Evolutionary conservation across 495 filamentous ascomycete species (phyloP), one percentile per base, ranked within the genome.

Genomic region (Chaetomium tenue): DNA sequence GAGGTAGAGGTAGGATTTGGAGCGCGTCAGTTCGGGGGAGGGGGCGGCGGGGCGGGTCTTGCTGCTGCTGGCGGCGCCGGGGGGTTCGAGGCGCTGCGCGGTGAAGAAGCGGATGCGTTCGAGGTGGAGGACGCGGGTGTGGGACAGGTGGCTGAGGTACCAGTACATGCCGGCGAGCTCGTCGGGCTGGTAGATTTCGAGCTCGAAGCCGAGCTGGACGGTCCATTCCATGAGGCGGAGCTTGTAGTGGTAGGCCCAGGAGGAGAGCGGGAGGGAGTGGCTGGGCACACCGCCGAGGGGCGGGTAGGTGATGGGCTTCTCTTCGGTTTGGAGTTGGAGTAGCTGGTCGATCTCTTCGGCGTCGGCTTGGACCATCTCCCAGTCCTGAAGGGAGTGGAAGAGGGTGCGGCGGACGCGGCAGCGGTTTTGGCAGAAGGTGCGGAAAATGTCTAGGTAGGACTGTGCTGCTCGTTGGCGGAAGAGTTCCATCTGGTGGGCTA

Each of bases 131-230:
- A 79, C 76, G n/a, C 83, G 79, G 0, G 81, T 82, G 55, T 81
- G 77, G 47, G 82, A 72, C 1, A 89, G 78, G 64, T 84, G 78
- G 70, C 84, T 80, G 8, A 89, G 80, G 64, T 90, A 95, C 88
- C 89, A 93, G 72, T 96, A 97, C 90, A 97, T 97, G 18, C 85
- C 87, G 15, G 88, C 84, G 8, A 94, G 80, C 76, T 99, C 94
- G 72, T 96, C 90, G 2, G 88, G 83, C 25, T 91, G 86, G 71
- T 98, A 98, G 28, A 96, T 86, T 11, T 92, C 87, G 20, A 96
- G 86, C 74, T 98, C 94, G 72, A 99, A 97, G n/a, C 94, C 94
- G 59, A 97, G 87, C 73, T 97, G 91, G 15, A 97, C 81, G 52
- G 94, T 88, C 80, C 88, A 89, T 64, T 93, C 88, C 84, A 97